Conservation (phyloP, 345 rosid genomes). For the Gossypium australe region DNA sequence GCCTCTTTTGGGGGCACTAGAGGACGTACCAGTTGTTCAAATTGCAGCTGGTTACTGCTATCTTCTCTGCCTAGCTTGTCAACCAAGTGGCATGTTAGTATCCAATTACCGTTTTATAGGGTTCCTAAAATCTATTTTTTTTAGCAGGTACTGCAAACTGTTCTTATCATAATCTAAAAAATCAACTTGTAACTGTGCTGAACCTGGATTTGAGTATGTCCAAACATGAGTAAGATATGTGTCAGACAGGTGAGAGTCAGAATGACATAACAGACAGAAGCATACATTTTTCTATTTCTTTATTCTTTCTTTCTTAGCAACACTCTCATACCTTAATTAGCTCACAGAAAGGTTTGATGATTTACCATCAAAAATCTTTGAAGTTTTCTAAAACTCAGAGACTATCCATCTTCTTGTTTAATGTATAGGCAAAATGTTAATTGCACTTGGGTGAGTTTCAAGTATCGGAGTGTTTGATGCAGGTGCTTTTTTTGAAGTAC, state of each 20-base stretch:
- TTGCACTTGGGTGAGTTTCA: too few relatives aligned
- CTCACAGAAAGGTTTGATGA: neutral
- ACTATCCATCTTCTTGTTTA: neutral
- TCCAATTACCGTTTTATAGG: neutral
- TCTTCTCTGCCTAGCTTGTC: slow-evolving; percentile 87
- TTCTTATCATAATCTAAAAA: neutral
- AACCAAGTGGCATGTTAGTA: slow-evolving; percentile 92
- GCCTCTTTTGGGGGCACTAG: slow-evolving; percentile 77
- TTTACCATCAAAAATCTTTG: neutral
- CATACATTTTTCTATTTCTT: neutral
- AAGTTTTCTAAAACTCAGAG: neutral
- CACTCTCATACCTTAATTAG: neutral
- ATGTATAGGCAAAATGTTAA: too few relatives aligned
- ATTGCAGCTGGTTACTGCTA: slow-evolving; percentile 93
- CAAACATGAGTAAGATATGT: too few relatives aligned
- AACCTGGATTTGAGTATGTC: too few relatives aligned
- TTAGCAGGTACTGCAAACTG: neutral
- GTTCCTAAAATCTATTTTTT: neutral
- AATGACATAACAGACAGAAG: neutral
- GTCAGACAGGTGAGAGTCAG: too few relatives aligned
- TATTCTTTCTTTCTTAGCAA: too few relatives aligned
- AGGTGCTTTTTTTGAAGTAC: too few relatives aligned
- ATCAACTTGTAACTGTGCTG: too few relatives aligned
- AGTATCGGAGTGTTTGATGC: too few relatives aligned
- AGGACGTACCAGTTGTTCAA: slow-evolving; percentile 79